Evolutionary conservation across 805 yeast genomes (phyloP).

Genomic region (Kurtzmaniella fragi): DNA sequence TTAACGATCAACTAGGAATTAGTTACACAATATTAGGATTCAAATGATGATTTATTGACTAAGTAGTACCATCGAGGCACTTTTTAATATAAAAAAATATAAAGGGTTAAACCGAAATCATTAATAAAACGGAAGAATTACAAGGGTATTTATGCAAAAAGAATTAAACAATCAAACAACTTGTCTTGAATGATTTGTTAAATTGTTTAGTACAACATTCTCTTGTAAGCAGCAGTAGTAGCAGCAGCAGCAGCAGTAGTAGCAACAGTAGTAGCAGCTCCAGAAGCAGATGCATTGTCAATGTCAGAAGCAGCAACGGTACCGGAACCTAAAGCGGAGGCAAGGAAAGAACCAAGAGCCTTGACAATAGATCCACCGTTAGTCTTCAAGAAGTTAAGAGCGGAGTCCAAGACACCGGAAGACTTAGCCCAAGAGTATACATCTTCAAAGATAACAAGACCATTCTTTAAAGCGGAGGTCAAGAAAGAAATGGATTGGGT

Average conservation of each 20-base stretch:
- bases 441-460: constrained; percentile 29
- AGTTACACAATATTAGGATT: not conserved
- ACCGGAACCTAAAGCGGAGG: constrained; percentile 21
- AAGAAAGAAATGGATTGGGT: constrained; percentile 25
- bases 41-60: not conserved
- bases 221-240: constrained; percentile 7
- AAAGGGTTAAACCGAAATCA: not conserved
- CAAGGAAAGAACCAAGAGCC: constrained; percentile 18
- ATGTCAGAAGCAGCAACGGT: constrained; percentile 19
- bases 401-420: constrained; percentile 27
- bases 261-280: constrained; percentile 12
- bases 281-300: constrained; percentile 15
- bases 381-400: constrained; percentile 17
- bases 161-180: not conserved
- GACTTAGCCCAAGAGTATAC: constrained; percentile 32
- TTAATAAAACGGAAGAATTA: not conserved
- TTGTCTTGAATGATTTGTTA: not conserved
- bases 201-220: constrained; percentile 2
- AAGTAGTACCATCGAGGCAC: not conserved
- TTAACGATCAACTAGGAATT: no score
- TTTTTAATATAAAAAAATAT: not conserved
- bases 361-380: constrained; percentile 21
- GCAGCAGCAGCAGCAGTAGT: constrained; percentile 14
- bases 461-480: constrained; percentile 27
- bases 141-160: constrained; percentile 1